These are phyloP conservation scores for Pascua guehoae DNA, from an alignment of 1,284 basidiomycete genomes.

Conservation along the genomic window DNA sequence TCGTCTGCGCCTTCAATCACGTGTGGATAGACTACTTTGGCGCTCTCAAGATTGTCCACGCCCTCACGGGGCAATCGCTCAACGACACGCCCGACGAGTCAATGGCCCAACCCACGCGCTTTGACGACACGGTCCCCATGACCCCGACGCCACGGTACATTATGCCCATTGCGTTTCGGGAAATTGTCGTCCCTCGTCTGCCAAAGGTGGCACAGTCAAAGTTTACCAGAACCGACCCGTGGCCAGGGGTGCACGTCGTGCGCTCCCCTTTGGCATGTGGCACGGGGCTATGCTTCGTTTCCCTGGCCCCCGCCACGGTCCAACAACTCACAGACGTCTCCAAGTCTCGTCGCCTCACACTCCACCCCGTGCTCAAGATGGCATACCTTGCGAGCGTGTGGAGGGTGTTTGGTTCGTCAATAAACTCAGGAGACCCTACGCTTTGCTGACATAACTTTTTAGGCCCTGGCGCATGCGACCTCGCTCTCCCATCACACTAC, in stretches of 20 bases:
- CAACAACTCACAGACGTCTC: constrained; percentile 19
- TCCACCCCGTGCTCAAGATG: constrained; percentile 35
- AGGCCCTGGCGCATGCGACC: too few species aligned
- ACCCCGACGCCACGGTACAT: constrained; percentile 20
- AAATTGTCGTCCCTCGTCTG: constrained; percentile 32
- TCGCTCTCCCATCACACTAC: too few species aligned
- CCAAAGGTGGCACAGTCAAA: constrained; percentile 28
- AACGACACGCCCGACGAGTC: neutral
- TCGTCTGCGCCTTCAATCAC: constrained; percentile 1
- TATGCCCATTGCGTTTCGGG: constrained; percentile 27
- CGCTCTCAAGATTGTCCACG: neutral
- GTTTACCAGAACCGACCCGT: constrained; percentile 18
- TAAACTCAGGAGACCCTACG: too few species aligned
- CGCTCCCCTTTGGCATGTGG: too few species aligned
- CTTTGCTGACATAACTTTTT: too few species aligned
- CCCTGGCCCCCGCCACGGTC: constrained; percentile 15
- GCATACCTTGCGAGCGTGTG: constrained; percentile 31
- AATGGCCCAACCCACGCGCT: neutral
- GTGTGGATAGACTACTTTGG: neutral
- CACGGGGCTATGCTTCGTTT: neutral
- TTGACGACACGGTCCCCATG: constrained; percentile 31
- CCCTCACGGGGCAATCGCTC: neutral
- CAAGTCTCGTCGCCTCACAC: constrained; percentile 28
- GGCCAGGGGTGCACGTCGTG: constrained; percentile 30
- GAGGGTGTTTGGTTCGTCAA: constrained; percentile 9